Base-by-base conservation (phyloP, 345 rosid genomes). In the Boechera stricta region DNA sequence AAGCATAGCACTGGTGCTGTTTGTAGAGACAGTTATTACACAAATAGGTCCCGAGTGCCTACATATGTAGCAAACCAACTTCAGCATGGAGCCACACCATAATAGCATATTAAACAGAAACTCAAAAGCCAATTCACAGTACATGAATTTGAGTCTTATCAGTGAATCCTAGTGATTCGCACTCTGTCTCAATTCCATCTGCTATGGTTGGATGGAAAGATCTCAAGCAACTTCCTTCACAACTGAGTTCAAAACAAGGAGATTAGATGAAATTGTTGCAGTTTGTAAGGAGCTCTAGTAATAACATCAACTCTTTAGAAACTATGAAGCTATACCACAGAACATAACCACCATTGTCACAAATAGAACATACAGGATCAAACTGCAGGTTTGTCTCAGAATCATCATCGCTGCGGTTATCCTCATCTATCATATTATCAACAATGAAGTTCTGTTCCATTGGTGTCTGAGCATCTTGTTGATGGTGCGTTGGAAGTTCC, bases 221-320 rank as follows among this genome's bases (percentile, higher is more conserved):
- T 79, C 92, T 83, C 90, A 85, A 77, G 85, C 94, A 89, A 74
- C 81, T 79, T 73, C 97, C 94, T 44, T 85, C 86, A 82, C 91
- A 91, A 45, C 94, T 89, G 70, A 63, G 28, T 6, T 77, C 49
- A 81, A 59, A 66, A 47, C 33, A 59, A 66, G 61, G 71, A 75
- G 16, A 35, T 11, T 41, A 12, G 31, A 67, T 29, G 10, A 62
- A 71, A 67, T 21, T 3, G 3, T 18, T 68, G 55, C 68, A 51
- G 52, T 59, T 15, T 28, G 26, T 58, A 18, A 58, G 5, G n/a
- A 57, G 51, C 72, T 66, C 51, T 66, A 45, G 13, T 61, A 31
- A 13, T 62, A 62, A 62, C 32, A 71, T 32, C 12, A 60, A 69
- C 13, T 69, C 38, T 35, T 69, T 5, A 42, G 18, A 51, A 60